A percentile compares a stretch with the other conserved stretches of the same genome.
Evolutionary conservation across 768 basidiomycete species (phyloP).

Genomic region (Pisolithus microcarpus): DNA sequence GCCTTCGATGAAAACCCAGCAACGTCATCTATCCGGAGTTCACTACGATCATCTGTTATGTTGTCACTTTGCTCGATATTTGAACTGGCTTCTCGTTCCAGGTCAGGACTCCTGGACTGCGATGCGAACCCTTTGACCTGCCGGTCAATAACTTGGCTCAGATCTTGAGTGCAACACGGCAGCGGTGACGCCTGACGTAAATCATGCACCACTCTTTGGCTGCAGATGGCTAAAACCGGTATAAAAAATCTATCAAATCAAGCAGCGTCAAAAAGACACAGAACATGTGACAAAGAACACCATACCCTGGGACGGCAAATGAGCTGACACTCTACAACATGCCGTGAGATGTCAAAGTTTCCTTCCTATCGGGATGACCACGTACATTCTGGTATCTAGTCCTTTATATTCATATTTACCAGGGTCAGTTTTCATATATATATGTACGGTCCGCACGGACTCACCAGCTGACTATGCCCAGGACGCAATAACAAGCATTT

Average conservation of each 20-base stretch:
- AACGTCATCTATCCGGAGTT: too few species aligned
- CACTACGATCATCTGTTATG: too few species aligned
- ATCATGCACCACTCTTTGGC: conserved; percentile 1
- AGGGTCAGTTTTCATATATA: background rate
- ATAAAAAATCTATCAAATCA: background rate
- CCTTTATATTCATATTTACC: background rate
- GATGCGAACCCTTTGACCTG: background rate
- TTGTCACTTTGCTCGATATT: too few species aligned
- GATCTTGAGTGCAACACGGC: background rate
- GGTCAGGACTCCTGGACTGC: too few species aligned
- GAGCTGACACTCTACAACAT: background rate
- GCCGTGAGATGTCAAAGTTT: background rate
- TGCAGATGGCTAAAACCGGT: background rate
- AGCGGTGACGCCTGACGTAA: background rate
- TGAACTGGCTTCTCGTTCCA: too few species aligned
- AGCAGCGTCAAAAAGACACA: background rate
- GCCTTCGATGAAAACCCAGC: too few species aligned
- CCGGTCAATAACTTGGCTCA: background rate
- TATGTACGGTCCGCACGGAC: background rate
- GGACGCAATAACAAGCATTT: background rate
- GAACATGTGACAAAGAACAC: background rate
- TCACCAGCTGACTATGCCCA: background rate
- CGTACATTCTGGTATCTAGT: background rate
- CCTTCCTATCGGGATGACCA: background rate
- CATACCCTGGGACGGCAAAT: background rate